Evolutionary conservation across 2,329 filamentous ascomycete species (phyloP).

Genomic region (Cordyceps farinosa): DNA sequence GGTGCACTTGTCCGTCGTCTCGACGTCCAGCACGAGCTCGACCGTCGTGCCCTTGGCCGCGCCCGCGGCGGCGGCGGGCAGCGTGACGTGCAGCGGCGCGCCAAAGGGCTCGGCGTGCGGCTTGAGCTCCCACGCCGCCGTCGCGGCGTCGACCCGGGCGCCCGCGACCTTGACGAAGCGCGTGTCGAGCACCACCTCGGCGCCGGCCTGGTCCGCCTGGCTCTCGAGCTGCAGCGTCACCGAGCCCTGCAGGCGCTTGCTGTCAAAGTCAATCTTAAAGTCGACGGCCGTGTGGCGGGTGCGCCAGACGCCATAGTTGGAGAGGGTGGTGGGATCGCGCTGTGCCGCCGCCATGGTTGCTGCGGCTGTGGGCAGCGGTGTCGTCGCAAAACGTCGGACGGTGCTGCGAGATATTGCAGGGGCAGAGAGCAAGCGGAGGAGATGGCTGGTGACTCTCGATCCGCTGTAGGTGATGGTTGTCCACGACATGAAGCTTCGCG

Average conservation of each 20-base stretch:
- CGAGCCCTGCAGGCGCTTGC: constrained; percentile 71
- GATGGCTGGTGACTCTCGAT: constrained; percentile 6
- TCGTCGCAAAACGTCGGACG: neutral
- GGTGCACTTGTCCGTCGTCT: constrained; percentile 84
- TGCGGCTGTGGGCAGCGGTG: neutral
- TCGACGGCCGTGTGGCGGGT: constrained; percentile 80
- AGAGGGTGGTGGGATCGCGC: constrained; percentile 83
- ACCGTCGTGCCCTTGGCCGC: constrained; percentile 51
- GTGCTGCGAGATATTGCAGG: neutral
- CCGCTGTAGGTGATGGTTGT: constrained; percentile 2
- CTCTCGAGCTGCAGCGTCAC: constrained; percentile 75
- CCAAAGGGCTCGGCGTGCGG: constrained; percentile 71
- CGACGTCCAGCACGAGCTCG: constrained; percentile 61
- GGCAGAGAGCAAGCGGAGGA: neutral
- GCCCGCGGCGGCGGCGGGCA: constrained; percentile 51
- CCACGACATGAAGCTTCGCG: neutral
- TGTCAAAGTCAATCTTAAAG: constrained; percentile 79
- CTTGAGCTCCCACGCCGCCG: constrained; percentile 63
- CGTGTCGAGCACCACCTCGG: constrained; percentile 84
- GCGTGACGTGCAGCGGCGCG: constrained; percentile 62
- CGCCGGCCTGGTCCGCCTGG: constrained; percentile 66
- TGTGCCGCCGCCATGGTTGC: constrained; percentile 18
- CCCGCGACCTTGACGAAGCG: constrained; percentile 71
- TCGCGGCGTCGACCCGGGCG: constrained; percentile 65
- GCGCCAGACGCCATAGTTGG: constrained; percentile 86